Evolutionary conservation across 2,329 filamentous ascomycete genomes (phyloP).

Genomic region (Colletotrichum trifolii): DNA sequence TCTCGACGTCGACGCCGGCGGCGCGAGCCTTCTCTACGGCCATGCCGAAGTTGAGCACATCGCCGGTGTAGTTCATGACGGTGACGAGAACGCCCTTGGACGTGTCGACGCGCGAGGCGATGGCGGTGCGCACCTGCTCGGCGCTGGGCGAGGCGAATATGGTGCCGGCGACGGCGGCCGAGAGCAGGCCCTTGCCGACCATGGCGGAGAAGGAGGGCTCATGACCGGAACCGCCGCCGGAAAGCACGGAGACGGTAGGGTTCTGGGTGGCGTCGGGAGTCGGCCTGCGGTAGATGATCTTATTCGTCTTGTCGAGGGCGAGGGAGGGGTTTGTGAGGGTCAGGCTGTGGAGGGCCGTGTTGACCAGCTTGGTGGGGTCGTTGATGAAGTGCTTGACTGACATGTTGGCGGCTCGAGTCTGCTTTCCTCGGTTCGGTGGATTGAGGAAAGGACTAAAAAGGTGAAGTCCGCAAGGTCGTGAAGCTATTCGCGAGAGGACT

Average conservation of each 20-base stretch:
- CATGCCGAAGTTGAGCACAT: constrained; percentile 93
- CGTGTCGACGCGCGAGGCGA: constrained; percentile 71
- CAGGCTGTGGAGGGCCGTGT: constrained; percentile 78
- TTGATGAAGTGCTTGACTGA: constrained; percentile 89
- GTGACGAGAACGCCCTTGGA: constrained; percentile 85
- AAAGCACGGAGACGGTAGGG: constrained; percentile 77
- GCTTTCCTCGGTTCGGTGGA: background rate
- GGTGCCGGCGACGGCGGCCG: constrained; percentile 82
- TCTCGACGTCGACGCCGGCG: constrained; percentile 80
- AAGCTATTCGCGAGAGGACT: background rate
- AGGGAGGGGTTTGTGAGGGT: constrained; percentile 88
- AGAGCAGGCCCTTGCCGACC: constrained; percentile 79
- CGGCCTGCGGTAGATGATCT: constrained; percentile 83
- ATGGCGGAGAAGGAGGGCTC: constrained; percentile 84
- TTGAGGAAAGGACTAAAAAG: background rate
- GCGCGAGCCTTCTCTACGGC: constrained; percentile 92
- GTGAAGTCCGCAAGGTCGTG: background rate
- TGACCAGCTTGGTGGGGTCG: constrained; percentile 82
- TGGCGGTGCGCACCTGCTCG: constrained; percentile 77
- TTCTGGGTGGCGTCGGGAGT: constrained; percentile 50
- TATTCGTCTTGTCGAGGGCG: constrained; percentile 81
- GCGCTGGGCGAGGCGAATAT: constrained; percentile 82
- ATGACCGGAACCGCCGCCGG: constrained; percentile 87
- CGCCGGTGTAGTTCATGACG: constrained; percentile 95
- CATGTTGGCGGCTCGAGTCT: constrained; percentile 44